These are phyloP conservation scores for Actinidia polygama DNA, from an alignment of 179 eudicot species.

Conservation along the genomic window DNA sequence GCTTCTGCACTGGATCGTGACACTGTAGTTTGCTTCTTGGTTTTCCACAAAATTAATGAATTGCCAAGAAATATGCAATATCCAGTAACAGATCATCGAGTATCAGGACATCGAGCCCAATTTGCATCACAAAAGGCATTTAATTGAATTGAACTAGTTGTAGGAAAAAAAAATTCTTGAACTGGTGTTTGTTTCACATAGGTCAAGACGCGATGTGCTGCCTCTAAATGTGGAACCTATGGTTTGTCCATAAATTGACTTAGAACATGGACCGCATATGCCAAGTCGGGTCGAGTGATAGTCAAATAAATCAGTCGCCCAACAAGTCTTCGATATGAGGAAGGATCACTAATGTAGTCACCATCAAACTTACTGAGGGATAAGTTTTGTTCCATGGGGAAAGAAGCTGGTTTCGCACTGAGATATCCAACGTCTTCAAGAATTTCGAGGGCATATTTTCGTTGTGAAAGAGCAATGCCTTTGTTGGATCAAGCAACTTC, in stretches of 20 bases:
- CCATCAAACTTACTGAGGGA: neutral
- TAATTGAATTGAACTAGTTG: neutral
- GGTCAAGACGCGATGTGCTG: neutral
- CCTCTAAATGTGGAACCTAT: neutral
- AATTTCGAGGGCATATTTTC: neutral
- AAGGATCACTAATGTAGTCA: neutral
- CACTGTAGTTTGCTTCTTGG: neutral
- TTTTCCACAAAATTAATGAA: too few species aligned
- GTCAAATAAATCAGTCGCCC: conserved; percentile 8
- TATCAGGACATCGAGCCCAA: neutral
- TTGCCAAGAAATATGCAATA: too few species aligned
- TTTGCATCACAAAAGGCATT: conserved; percentile 10
- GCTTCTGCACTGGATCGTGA: neutral
- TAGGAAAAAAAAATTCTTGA: neutral
- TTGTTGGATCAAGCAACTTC: neutral
- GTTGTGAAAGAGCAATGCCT: neutral
- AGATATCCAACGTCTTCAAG: neutral
- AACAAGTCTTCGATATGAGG: neutral
- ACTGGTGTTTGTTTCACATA: neutral
- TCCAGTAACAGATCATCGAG: neutral
- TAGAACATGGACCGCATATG: neutral
- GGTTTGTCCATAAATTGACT: neutral
- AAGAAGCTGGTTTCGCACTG: neutral
- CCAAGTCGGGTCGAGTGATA: neutral
- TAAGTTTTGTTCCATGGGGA: neutral